Base-by-base conservation (phyloP, 352 stramenopile species). In the Thalassiosira tumida region DNA sequence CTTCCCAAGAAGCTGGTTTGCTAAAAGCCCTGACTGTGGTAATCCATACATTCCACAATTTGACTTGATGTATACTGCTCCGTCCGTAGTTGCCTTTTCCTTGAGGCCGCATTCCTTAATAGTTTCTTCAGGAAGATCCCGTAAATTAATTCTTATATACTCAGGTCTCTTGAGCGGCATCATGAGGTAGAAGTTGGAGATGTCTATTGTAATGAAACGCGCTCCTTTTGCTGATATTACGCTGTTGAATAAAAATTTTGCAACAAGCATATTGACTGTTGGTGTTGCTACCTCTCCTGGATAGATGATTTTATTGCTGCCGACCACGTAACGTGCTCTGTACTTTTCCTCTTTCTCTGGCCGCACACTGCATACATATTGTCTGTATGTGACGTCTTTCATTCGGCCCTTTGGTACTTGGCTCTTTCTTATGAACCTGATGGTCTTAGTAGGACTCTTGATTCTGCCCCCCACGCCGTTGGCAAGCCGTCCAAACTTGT, bases 401-500 rank as follows among this genome's bases (percentile, higher is more conserved):
- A 31, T n/a, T 67, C 43, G 21, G 17, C 50, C 59, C 91, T 89
- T 80, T 91, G 92, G 14, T 54, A 35, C 29, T 82, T 91, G 1
- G 69, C 89, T 64, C 89, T 50, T 43, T 7, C n/a, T 26, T 40
- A 93, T 85, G 43, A 91, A 88, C 1, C 62, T 38, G 24, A 91
- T 88, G 3, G 77, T 88, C 14, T 93, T 88, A 69, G 76, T 91
- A 24, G 7, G 54, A 21, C 83, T 5, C 15, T 64, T 38, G 6
- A 54, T 78, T 40, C 41, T 29, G 15, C 17, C 17, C 26, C 50
- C 64, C 7, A 75, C 24, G 7, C 81, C 86, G 73, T 92, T 64
- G 13, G 87, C 72, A 31, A 89, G 73, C 0, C 84, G 65, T 33
- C 70, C 76, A 65, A 91, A 85, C 80, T 93, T 70, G 40, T 93